A percentile compares a stretch with the other conserved stretches of the same genome.
phyloP scores from a whole-genome alignment of 2,329 filamentous ascomycete genomes.

The Grosmannia huntii region DNA sequence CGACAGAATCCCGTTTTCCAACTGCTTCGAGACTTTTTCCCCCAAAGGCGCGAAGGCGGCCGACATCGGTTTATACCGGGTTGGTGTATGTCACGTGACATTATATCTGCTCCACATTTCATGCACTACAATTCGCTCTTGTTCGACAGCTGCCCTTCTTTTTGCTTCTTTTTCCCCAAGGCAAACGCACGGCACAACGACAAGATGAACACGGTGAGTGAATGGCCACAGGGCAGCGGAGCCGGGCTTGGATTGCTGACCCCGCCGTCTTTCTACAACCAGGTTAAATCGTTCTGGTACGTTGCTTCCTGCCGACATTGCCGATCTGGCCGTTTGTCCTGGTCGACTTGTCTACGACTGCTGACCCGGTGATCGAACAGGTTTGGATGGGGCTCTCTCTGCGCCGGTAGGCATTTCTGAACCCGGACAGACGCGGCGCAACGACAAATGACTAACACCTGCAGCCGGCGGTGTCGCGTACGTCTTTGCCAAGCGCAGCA shows the following conservation, averaged over 20 bases:
- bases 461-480: constrained; percentile 82
- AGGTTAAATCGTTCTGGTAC: constrained; percentile 57
- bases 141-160: not conserved
- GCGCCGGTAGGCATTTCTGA: constrained; percentile 50
- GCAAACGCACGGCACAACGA: not conserved
- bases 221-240: not conserved
- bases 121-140: not conserved
- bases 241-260: not conserved
- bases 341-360: not conserved
- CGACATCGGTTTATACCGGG: not conserved
- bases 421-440: too few species aligned
- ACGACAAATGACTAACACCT: not conserved
- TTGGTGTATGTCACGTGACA: not conserved
- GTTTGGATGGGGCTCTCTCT: constrained; percentile 85
- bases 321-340: too few species aligned
- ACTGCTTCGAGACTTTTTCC: too few species aligned
- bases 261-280: not conserved
- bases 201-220: constrained; percentile 11
- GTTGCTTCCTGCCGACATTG: not conserved
- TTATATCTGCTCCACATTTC: not conserved
- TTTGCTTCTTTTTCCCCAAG: not conserved
- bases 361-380: constrained; percentile 29
- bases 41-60: too few species aligned
- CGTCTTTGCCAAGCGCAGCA: constrained; percentile 87
- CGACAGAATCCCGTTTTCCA: too few species aligned